phyloP scores from a whole-genome alignment of 768 basidiomycete species.

The Rhodotorula paludigena region DNA sequence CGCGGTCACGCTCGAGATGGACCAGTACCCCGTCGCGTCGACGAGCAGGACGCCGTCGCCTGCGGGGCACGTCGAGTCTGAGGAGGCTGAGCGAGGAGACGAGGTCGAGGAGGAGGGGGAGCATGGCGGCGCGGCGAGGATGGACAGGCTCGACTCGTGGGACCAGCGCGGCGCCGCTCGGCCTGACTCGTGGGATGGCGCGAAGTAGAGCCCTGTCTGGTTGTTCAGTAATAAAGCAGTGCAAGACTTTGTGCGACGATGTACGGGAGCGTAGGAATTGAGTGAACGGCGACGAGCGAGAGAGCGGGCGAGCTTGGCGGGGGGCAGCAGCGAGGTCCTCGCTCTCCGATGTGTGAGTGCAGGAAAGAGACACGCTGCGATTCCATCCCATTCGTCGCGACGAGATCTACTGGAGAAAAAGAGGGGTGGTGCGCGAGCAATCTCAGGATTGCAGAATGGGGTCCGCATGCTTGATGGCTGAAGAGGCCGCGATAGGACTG shows the following conservation, averaged over 20 bases:
- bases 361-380: too few species aligned
- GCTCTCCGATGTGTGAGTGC: too few species aligned
- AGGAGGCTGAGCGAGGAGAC: neutral
- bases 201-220: neutral
- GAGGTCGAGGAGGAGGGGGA: neutral
- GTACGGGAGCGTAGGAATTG: too few species aligned
- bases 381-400: too few species aligned
- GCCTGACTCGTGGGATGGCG: neutral
- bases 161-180: neutral
- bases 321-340: too few species aligned
- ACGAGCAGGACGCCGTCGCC: neutral
- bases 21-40: neutral
- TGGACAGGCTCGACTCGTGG: neutral
- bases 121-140: neutral
- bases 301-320: too few species aligned
- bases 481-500: slow-evolving; percentile 21
- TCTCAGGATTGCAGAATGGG: slow-evolving; percentile 20
- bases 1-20: slow-evolving; percentile 3
- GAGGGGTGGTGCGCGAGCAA: neutral
- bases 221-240: too few species aligned
- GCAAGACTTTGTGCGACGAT: too few species aligned
- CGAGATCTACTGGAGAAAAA: too few species aligned
- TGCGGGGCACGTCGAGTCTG: too few species aligned
- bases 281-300: too few species aligned
- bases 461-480: slow-evolving; percentile 14